Conservation (phyloP, 192 early-diverging fungal species). For the Gaertneriomyces semiglobifer region DNA sequence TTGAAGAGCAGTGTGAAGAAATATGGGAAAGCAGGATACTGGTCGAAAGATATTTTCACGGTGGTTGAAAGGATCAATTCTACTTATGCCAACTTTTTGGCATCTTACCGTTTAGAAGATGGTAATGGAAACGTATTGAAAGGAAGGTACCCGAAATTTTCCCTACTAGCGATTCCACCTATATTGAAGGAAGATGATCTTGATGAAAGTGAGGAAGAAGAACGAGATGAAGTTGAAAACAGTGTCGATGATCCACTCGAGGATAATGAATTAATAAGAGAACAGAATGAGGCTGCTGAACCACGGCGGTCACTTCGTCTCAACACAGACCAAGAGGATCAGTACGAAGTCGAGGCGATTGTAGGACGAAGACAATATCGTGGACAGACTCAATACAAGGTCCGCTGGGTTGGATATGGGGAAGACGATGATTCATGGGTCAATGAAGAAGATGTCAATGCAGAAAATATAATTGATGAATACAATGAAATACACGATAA, state of each 20-base stretch:
- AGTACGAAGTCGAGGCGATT: neutral
- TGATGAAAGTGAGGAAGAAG: too few relatives aligned
- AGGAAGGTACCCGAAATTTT: neutral
- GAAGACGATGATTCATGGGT: neutral
- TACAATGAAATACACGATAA: too few relatives aligned
- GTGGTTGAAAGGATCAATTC: constrained; percentile 7
- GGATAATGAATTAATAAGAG: too few relatives aligned
- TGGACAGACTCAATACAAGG: neutral
- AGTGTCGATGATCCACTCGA: too few relatives aligned
- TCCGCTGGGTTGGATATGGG: neutral
- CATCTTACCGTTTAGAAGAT: neutral
- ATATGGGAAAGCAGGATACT: constrained; percentile 11
- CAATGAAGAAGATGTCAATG: constrained; percentile 3
- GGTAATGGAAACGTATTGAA: constrained; percentile 3
- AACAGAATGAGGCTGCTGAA: too few relatives aligned
- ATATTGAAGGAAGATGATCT: constrained; percentile 1
- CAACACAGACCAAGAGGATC: neutral
- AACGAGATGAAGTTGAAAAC: too few relatives aligned
- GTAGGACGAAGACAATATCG: neutral
- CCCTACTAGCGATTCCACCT: neutral
- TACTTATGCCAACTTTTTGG: constrained; percentile 5
- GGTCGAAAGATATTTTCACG: constrained; percentile 3
- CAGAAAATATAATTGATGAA: too few relatives aligned
- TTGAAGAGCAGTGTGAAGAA: constrained; percentile 5
- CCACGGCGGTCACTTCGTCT: neutral